Evolutionary conservation across 2,329 filamentous ascomycete species (phyloP), one percentile per base, ranked within the genome.

Genomic region (Meredithiella fracta): DNA sequence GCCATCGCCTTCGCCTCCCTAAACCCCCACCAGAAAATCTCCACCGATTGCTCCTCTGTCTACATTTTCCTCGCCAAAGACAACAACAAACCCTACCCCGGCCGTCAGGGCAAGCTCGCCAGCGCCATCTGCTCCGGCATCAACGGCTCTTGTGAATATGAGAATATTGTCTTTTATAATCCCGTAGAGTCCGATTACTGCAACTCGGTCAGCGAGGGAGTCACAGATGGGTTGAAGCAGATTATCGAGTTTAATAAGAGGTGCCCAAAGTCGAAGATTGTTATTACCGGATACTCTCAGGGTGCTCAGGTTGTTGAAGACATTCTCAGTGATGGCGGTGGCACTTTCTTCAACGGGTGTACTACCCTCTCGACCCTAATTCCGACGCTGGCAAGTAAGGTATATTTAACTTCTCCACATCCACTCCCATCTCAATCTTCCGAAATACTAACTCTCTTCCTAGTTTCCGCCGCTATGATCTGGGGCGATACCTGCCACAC

Each of bases 251-350:
- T 72, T 60, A 66, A 66, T 60, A 61, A 66, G 60, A 62, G 63
- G 15, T 73, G 70, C 56, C 70, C 70, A 15, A 59, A 69, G 38
- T 59, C 68, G 22, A 69, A 67, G 58, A 64, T 73, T 11, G 68
- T 72, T 5, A 53, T 72, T 29, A 68, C 66, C 58, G 70, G 70
- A 0, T 72, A 70, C 60, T 69, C 67, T 1, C 67, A 72, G 58
- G 56, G 55, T 22, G 47, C 55, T 4, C 68, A 70, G 1, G 64
- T 72, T 11, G 60, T 68, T 17, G 64, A 67, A 47, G 68, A 69
- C 58, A 63, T 70, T 25, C 60, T 69, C 4, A 66, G 64, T 44
- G 67, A 66, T 34, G 29, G 53, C 34, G 51, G 53, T 29, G 53
- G 53, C 17, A 47, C 29, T n/a, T 54, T 54, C 25, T 25, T n/a